Percentiles rank a stretch among this genome's conserved stretches.
These are phyloP conservation scores for Colletotrichum sp. DNA, from an alignment of 2,329 filamentous ascomycete genomes.

Conservation along the genomic window DNA sequence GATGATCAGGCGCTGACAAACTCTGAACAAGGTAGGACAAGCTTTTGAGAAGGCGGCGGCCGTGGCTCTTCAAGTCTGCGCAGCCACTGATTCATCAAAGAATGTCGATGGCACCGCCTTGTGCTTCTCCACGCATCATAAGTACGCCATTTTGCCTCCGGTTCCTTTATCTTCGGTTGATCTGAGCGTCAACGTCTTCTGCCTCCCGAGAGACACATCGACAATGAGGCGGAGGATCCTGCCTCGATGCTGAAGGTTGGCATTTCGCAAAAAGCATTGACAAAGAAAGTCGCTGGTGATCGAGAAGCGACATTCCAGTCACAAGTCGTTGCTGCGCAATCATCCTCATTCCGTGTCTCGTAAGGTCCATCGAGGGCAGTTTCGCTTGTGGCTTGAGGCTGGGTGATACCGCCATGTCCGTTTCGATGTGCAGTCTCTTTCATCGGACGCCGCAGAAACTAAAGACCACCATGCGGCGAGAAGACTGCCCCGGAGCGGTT, in stretches of 20 bases:
- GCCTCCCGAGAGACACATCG: neutral
- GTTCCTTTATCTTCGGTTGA: neutral
- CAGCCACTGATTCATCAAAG: slow-evolving; percentile 8
- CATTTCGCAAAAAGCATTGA: neutral
- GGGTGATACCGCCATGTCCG: neutral
- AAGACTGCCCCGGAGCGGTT: neutral
- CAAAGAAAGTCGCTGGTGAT: neutral
- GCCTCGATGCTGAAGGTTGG: neutral
- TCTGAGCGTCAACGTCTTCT: neutral
- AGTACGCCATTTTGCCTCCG: neutral
- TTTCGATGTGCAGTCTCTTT: neutral
- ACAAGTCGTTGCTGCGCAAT: neutral
- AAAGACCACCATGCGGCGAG: neutral
- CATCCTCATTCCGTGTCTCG: neutral
- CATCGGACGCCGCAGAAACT: neutral
- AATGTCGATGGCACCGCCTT: neutral
- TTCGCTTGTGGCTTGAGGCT: neutral
- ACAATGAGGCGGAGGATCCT: neutral
- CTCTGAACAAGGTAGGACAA: neutral
- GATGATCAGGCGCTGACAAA: neutral
- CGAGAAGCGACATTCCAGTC: neutral
- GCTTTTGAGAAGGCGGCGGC: neutral
- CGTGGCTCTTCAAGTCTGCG: neutral
- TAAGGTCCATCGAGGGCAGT: neutral
- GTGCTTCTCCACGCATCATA: neutral